Percentiles rank a stretch among this genome's conserved stretches.
These are phyloP conservation scores for Cymbopogon citratus DNA, from an alignment of 176 grass and related monocot species.

Conservation along the genomic window DNA sequence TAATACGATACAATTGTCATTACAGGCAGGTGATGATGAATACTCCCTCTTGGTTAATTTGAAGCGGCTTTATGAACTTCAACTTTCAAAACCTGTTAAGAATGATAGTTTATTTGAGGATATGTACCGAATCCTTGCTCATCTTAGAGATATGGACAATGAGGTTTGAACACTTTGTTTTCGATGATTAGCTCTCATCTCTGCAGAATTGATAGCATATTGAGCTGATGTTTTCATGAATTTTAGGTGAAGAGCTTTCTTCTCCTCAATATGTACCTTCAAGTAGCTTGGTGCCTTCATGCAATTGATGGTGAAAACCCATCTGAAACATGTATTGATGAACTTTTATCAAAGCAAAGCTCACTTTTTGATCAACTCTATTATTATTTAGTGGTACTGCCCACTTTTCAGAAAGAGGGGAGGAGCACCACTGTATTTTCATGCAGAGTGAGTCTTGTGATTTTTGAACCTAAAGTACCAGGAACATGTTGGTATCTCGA, in stretches of 20 bases:
- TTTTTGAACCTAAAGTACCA: neutral
- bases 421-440: constrained; percentile 76
- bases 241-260: constrained; percentile 94
- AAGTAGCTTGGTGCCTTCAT: constrained; percentile 83
- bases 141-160: constrained; percentile 88
- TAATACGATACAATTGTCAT: constrained; percentile 14
- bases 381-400: constrained; percentile 59
- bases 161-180: constrained; percentile 49
- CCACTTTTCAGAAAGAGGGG: constrained; percentile 64
- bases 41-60: constrained; percentile 98
- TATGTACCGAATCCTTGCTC: constrained; percentile 69
- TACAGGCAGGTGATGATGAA: constrained; percentile 96
- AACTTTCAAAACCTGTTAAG: constrained; percentile 65
- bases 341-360: constrained; percentile 67
- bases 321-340: constrained; percentile 60
- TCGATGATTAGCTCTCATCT: constrained; percentile 23
- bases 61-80: constrained; percentile 92
- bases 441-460: constrained; percentile 64
- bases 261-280: constrained; percentile 91
- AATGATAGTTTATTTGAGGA: constrained; percentile 77
- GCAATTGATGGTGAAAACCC: constrained; percentile 68
- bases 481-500: neutral
- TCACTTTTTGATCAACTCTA: constrained; percentile 77
- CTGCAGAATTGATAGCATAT: neutral
- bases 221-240: constrained; percentile 9